Base-by-base conservation (phyloP, 1,284 basidiomycete genomes). In the Austropuccinia psidii region DNA sequence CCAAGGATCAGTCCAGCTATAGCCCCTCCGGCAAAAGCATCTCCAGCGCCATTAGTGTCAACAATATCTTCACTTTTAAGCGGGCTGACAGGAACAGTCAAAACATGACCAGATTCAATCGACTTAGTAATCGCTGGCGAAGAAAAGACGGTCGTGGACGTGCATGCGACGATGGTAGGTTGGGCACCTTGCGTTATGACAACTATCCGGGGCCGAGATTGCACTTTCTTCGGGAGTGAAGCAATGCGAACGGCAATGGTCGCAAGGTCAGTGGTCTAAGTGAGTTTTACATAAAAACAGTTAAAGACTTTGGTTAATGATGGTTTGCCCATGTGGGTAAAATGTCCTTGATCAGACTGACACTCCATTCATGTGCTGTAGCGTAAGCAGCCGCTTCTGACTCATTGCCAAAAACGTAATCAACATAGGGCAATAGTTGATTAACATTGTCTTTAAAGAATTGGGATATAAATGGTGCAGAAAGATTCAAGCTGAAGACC, bases 1-100 rank as follows among this genome's bases (percentile, higher is more conserved):
- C 92, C 93, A 50, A 86, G 82, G 64, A 93, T 88, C 66, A 88
- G 85, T 0, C 90, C 94, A 64, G 91, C 96, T 62, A 98, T 81
- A 84, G 98, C 94, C 60, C 92, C 96, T 76, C 96, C 96, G n/a
- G 93, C 93, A 78, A 98, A 98, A 65, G 93, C 93, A 81, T 99
- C 96, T 66, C 96, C 96, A n/a, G 96, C 96, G 67, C 92, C 96
- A 83, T 98, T 99, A 73, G 96, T 99, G 82, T 98, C 96, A 74
- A 97, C 88, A 78, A 99, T 95, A 81, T 89, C 81, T 73, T 85
- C 85, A 76, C 85, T 84, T 66, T 82, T 79, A 75, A 97, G 84
- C 62, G 86, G 84, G 73, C 84, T 81, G 60, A 95, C 91, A 39
- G 84, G 78, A 83, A 84, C 89, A 15, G 84, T 55, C 27, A 73